These are phyloP conservation scores for Waltergamsia citrina DNA, from an alignment of 2,329 filamentous ascomycete genomes.

Conservation along the genomic window DNA sequence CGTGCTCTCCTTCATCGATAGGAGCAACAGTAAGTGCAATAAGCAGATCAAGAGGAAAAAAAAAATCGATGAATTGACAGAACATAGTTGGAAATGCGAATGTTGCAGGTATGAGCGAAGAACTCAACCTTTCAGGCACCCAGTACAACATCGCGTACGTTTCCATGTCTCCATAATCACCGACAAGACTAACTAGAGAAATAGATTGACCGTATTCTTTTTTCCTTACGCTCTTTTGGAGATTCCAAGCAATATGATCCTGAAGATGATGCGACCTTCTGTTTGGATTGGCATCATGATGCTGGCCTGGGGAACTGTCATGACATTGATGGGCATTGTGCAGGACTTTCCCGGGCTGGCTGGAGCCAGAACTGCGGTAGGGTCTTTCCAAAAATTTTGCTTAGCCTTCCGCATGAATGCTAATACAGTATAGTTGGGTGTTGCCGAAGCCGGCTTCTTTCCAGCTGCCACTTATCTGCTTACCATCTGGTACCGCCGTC, in stretches of 20 bases:
- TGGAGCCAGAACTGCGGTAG: too few relatives aligned
- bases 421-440: slow-evolving; percentile 3
- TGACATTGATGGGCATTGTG: slow-evolving; percentile 2
- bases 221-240: slow-evolving; percentile 44
- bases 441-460: slow-evolving; percentile 8
- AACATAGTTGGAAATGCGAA: slow-evolving; percentile 33
- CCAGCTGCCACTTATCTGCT: slow-evolving; percentile 5
- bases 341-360: slow-evolving; percentile 1
- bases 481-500: slow-evolving; percentile 1
- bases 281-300: slow-evolving; percentile 6
- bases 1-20: slow-evolving; percentile 45
- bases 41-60: neutral
- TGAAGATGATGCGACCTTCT: slow-evolving; percentile 9
- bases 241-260: slow-evolving; percentile 22
- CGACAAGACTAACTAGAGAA: slow-evolving; percentile 12
- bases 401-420: neutral
- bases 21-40: neutral
- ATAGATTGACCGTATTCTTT: slow-evolving; percentile 38
- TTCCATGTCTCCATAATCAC: slow-evolving; percentile 22
- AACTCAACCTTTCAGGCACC: slow-evolving; percentile 26
- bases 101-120: slow-evolving; percentile 30
- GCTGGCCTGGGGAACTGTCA: slow-evolving; percentile 5
- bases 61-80: slow-evolving; percentile 27
- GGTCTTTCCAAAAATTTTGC: too few relatives aligned
- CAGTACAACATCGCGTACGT: slow-evolving; percentile 23